These are phyloP conservation scores for Botrytis byssoidea DNA, from an alignment of 2,329 filamentous ascomycete species.

Conservation along the genomic window DNA sequence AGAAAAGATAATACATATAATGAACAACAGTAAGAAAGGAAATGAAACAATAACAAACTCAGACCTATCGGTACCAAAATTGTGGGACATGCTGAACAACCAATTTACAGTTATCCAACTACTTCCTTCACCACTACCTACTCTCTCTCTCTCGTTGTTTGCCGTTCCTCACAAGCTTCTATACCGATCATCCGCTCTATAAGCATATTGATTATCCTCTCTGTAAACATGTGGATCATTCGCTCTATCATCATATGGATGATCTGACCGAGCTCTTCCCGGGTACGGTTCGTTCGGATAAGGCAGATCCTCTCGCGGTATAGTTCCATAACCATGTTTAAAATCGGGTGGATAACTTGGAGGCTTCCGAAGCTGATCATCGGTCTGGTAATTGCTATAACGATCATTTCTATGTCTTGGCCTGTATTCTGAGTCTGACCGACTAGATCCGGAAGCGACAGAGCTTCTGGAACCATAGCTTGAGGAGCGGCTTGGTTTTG, in stretches of 20 bases:
- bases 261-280: background rate
- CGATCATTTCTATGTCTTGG: background rate
- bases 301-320: background rate
- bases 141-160: background rate
- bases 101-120: background rate
- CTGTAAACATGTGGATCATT: background rate
- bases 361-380: background rate
- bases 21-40: background rate
- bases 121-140: background rate
- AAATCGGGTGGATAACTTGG: background rate
- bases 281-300: background rate
- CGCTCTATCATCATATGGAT: background rate
- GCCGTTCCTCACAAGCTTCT: background rate
- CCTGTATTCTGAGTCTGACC: background rate
- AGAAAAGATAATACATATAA: background rate
- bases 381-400: background rate
- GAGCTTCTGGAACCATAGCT: background rate
- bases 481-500: background rate
- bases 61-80: background rate
- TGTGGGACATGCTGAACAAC: background rate
- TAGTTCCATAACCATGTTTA: background rate
- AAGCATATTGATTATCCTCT: background rate
- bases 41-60: background rate
- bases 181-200: background rate
- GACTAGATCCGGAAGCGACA: background rate